Percentiles rank a stretch among this genome's conserved stretches.
Conservation (phyloP, 202 grass and related monocot species). For the Carex arenaria region DNA sequence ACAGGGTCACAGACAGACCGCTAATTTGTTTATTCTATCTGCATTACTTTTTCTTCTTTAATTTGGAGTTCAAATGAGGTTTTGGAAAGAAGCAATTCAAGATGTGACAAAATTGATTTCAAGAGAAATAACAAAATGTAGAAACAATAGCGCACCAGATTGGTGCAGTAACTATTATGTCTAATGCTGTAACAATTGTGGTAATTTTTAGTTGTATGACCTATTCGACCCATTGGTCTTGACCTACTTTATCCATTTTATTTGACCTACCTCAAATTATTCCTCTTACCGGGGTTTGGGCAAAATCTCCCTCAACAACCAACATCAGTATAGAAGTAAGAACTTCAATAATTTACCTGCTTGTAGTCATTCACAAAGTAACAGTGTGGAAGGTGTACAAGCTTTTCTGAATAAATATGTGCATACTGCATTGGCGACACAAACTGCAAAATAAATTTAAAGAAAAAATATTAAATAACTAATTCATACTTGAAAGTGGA, state of each 20-base stretch:
- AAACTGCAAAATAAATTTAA: conserved; percentile 52
- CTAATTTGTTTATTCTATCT: not conserved
- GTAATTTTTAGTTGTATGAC: not conserved
- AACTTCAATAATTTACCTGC: conserved; percentile 36
- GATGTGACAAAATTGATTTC: conserved; percentile 6
- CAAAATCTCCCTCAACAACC: not conserved
- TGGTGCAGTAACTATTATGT: not conserved
- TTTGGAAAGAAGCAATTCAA: not conserved
- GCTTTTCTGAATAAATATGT: conserved; percentile 86
- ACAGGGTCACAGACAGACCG: not conserved
- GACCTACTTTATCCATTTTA: not conserved
- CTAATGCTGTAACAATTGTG: not conserved
- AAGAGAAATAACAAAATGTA: not conserved
- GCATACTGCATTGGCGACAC: conserved; percentile 66
- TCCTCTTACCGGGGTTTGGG: not conserved
- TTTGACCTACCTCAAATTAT: not conserved
- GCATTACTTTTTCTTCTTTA: not conserved
- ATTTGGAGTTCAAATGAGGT: not conserved
- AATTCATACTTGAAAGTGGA: not conserved
- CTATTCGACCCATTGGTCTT: not conserved
- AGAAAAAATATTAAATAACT: conserved; percentile 15
- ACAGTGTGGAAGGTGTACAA: conserved; percentile 84
- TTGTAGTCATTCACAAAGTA: conserved; percentile 98
- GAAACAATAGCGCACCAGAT: not conserved
- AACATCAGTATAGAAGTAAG: not conserved